phyloP scores from a whole-genome alignment of 2,329 filamentous ascomycete genomes.

The Oidium heveae region DNA sequence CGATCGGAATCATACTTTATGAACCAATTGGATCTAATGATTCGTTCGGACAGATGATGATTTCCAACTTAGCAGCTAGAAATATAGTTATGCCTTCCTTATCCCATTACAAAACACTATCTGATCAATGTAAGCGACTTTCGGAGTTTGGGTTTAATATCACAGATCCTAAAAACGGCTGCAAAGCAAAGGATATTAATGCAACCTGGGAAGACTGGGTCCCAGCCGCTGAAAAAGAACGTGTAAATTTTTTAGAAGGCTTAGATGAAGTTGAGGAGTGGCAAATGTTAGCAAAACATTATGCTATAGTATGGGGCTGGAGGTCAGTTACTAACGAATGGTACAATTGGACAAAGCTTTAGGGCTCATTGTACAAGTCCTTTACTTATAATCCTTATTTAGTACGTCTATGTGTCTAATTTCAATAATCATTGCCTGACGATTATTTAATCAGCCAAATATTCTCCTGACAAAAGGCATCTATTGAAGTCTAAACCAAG shows the following conservation, averaged over 20 bases:
- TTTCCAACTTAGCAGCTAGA: conserved; percentile 60
- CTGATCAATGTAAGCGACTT: conserved; percentile 43
- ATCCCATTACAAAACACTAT: conserved; percentile 39
- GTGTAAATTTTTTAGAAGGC: conserved; percentile 59
- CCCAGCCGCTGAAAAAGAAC: conserved; percentile 40
- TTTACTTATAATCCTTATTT: no score
- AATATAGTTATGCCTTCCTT: conserved; percentile 70
- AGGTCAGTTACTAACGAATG: conserved; percentile 12
- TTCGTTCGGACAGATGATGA: conserved; percentile 78
- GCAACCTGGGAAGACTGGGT: conserved; percentile 65
- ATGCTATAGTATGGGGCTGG: conserved; percentile 77
- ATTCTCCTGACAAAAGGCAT: no score
- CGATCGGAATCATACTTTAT: conserved; percentile 46
- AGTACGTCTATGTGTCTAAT: no score
- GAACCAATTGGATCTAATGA: conserved; percentile 71
- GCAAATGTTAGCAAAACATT: conserved; percentile 65
- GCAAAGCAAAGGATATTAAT: conserved; percentile 32
- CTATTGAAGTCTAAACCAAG: no score
- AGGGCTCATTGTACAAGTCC: no score
- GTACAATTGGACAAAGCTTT: conserved; percentile 3
- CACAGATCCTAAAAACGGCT: conserved; percentile 15
- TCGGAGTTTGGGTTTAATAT: conserved; percentile 36
- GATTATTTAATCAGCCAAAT: no score
- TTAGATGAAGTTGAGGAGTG: conserved; percentile 93
- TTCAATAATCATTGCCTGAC: no score